These are phyloP conservation scores for Colletotrichum limetticola DNA, from an alignment of 2,329 filamentous ascomycete species.

Conservation along the genomic window DNA sequence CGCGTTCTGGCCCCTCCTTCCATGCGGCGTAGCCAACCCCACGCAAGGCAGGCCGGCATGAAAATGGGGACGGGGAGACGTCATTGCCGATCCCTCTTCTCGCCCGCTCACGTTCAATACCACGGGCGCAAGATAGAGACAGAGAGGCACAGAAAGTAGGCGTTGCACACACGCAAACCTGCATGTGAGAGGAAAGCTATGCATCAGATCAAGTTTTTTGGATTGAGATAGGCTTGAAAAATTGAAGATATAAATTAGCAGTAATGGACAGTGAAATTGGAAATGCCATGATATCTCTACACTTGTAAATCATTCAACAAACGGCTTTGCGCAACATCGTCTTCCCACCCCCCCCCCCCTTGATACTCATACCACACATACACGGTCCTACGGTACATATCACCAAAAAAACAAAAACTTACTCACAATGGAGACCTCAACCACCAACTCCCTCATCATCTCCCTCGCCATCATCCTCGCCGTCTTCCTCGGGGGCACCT, in stretches of 20 bases:
- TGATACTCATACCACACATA: background rate
- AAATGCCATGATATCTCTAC: background rate
- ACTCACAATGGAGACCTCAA: conserved; percentile 29
- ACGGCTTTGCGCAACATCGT: background rate
- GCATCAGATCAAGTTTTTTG: conserved; percentile 19
- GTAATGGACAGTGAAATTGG: background rate
- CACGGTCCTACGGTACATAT: too few relatives aligned
- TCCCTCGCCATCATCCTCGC: conserved; percentile 41
- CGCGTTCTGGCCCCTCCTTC: background rate
- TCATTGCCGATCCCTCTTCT: conserved; percentile 27
- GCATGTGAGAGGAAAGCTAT: background rate
- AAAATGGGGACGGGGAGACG: conserved; percentile 10
- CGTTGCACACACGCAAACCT: background rate
- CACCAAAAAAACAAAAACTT: background rate
- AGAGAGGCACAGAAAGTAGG: background rate
- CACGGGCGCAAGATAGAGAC: too few relatives aligned
- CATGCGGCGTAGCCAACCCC: background rate
- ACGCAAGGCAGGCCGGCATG: conserved; percentile 8
- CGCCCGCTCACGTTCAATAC: background rate
- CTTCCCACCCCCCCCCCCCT: background rate
- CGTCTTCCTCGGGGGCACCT: conserved; percentile 44
- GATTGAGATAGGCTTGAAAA: background rate
- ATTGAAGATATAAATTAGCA: conserved; percentile 15
- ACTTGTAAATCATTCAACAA: background rate
- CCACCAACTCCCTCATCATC: conserved; percentile 38